Conservation (phyloP, 2,329 filamentous ascomycete species). For the Talaromyces sp. region DNA sequence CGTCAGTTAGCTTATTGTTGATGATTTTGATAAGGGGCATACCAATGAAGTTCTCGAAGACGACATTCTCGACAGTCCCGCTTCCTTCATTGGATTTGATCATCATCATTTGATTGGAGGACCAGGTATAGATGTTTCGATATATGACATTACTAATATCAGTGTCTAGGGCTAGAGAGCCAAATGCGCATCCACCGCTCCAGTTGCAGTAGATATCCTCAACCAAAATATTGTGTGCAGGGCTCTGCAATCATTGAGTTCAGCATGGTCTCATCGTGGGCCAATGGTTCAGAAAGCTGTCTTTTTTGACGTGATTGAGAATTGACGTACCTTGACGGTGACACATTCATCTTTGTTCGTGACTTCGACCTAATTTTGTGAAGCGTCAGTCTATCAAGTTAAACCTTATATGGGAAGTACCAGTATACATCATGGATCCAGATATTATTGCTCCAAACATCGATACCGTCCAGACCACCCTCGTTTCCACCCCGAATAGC, state of each 20-base stretch:
- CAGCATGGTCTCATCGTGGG: neutral
- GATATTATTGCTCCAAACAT: neutral
- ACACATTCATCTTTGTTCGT: conserved; percentile 63
- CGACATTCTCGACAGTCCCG: conserved; percentile 43
- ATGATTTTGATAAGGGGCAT: neutral
- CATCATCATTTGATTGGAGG: conserved; percentile 39
- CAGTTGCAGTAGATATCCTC: neutral
- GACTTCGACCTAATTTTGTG: conserved; percentile 40
- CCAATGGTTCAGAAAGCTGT: neutral
- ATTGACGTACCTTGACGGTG: conserved; percentile 48
- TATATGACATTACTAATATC: neutral
- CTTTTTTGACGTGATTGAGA: neutral
- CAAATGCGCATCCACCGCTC: neutral
- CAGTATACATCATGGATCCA: neutral
- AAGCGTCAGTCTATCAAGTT: neutral
- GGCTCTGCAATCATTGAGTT: neutral
- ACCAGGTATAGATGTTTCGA: neutral
- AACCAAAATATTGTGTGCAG: neutral
- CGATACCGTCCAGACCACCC: neutral
- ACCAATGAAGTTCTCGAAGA: conserved; percentile 53
- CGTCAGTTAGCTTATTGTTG: neutral
- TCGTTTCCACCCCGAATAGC: neutral
- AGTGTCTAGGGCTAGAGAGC: neutral
- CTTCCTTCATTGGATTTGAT: conserved; percentile 51
- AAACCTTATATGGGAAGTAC: no score